Evolutionary conservation across 2,329 filamentous ascomycete species (phyloP), one percentile per base, ranked within the genome.

Genomic region (Apiospora aurea): DNA sequence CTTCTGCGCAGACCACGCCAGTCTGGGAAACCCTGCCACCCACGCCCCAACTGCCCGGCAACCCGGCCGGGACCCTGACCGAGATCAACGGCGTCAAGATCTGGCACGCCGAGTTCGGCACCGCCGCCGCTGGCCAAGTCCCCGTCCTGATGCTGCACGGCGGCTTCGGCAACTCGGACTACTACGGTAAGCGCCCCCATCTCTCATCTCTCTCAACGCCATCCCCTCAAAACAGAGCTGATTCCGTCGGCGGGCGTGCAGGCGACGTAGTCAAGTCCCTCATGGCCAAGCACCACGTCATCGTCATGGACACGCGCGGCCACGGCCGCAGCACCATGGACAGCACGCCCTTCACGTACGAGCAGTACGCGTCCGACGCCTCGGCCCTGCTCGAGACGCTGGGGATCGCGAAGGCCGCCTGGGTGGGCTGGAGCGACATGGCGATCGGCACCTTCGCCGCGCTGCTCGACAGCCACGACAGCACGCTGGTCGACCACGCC

Each of bases 381-480:
- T 74, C 79, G 41, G 78, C 73, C 5, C 78, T 82, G 57, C 79
- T 84, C 4, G 75, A 77, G 7, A 51, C 75, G 1, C 74, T 77
- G 6, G 79, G 80, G 1, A 76, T 84, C 1, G 70, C 66, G 4
- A 71, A 75, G 70, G 81, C 81, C 73, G 77, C 80, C 71, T 78
- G 82, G 38, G 80, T 84, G 5, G 83, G 83, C 38, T 85, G 83
- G 83, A 83, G 81, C 11, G 83, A 85, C 70, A 82, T 83, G 53
- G 82, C 79, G 47, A 80, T 80, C 26, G 82, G 81, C 7, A 82
- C 82, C 1, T 78, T 84, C 5, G 75, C 81, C 3, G 80, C 78
- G 8, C 79, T 84, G 34, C 75, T 82, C 51, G 69, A 70, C 43
- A 4, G 38, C 14, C 2, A 61, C 57, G 77, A 83, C 77, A 69